phyloP scores from a whole-genome alignment of 805 yeast species.

The Alloascoidea africana region DNA sequence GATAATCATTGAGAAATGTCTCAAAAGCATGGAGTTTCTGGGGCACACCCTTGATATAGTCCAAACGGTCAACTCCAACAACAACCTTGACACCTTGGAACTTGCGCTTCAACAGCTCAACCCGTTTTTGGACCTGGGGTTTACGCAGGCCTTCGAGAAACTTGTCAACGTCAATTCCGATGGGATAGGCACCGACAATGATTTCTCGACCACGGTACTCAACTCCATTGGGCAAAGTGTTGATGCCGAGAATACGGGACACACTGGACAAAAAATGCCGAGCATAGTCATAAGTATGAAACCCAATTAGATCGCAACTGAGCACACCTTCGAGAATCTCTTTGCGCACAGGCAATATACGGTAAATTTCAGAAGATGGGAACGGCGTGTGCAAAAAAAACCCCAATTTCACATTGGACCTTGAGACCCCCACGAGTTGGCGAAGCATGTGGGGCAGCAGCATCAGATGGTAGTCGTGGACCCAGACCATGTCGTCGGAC shows the following conservation, averaged over 20 bases:
- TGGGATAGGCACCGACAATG: constrained; percentile 94
- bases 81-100: constrained; percentile 70
- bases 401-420: constrained; percentile 60
- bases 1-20: constrained; percentile 80
- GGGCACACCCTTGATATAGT: constrained; percentile 96
- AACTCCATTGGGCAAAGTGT: constrained; percentile 84
- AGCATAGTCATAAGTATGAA: constrained; percentile 98
- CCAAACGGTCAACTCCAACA: constrained; percentile 93
- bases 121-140: constrained; percentile 47
- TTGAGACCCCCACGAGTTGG: constrained; percentile 29
- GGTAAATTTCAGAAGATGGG: constrained; percentile 92
- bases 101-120: constrained; percentile 45
- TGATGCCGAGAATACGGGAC: constrained; percentile 64
- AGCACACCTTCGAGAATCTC: constrained; percentile 86
- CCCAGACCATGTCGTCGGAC: constrained; percentile 89
- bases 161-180: constrained; percentile 92
- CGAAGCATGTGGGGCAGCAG: constrained; percentile 80
- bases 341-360: constrained; percentile 88
- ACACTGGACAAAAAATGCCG: constrained; percentile 89
- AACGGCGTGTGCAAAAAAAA: constrained; percentile 96
- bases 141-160: constrained; percentile 66
- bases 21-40: constrained; percentile 95
- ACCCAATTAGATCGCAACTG: constrained; percentile 89
- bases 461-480: constrained; percentile 97
- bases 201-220: constrained; percentile 63